Evolutionary conservation across 805 yeast genomes (phyloP).

Genomic region (Alloascoidea hylecoeti): DNA sequence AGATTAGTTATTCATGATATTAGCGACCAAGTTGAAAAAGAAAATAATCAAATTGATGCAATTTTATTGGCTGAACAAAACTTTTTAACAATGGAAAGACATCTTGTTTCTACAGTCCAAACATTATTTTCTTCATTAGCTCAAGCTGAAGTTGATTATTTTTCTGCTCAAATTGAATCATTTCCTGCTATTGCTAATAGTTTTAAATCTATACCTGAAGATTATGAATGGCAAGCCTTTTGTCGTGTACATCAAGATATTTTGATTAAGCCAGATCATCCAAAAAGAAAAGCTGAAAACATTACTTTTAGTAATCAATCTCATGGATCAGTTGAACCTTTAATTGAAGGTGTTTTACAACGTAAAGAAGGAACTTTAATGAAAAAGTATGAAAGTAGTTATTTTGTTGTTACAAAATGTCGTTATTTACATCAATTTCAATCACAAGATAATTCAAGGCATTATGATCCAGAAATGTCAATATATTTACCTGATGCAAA

Average conservation of each 20-base stretch:
- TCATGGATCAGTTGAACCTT: conserved; percentile 26
- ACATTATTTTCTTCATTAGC: conserved; percentile 20
- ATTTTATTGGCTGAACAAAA: conserved; percentile 25
- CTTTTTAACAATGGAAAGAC: conserved; percentile 26
- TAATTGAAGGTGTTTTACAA: conserved; percentile 30
- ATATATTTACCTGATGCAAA: conserved; percentile 32
- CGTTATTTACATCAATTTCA: conserved; percentile 31
- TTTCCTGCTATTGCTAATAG: conserved; percentile 16
- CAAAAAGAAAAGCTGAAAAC: conserved; percentile 21
- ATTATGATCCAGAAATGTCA: conserved; percentile 29
- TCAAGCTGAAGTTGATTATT: conserved; percentile 16
- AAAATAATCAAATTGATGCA: conserved; percentile 30
- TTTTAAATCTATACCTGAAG: conserved; percentile 20
- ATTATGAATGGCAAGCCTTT: conserved; percentile 32
- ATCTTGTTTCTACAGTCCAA: conserved; percentile 25
- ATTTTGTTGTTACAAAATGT: conserved; percentile 31
- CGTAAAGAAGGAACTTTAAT: conserved; percentile 29
- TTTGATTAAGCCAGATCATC: conserved; percentile 19
- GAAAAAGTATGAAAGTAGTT: conserved; percentile 25
- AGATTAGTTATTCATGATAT: conserved; percentile 22
- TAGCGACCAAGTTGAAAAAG: conserved; percentile 26
- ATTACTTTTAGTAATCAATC: conserved; percentile 24
- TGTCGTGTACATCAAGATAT: conserved; percentile 15
- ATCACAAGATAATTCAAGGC: conserved; percentile 24
- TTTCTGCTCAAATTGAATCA: conserved; percentile 15